Base-by-base conservation (phyloP, 148 eudicot genomes). In the Vaccinium macrocarpon region DNA sequence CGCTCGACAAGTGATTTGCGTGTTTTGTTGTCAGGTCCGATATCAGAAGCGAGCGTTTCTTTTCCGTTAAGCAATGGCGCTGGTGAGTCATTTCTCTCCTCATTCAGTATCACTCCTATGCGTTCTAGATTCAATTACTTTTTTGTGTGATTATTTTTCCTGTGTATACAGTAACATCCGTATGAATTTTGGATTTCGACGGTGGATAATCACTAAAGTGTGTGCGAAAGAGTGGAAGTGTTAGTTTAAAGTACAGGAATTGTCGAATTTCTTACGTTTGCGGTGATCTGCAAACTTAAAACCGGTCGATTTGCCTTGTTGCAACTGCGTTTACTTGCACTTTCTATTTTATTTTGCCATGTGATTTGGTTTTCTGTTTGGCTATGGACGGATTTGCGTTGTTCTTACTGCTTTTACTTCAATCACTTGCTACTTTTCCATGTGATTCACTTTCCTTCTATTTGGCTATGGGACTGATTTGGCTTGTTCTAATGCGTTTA, bases 11-110 rank as follows among this genome's bases (percentile, higher is more conserved):
- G 38, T 57, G 68, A 56, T 38, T 38, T 35, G 51, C 19, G 46
- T 49, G 13, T 64, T 25, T 81, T 48, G 12, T 27, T 62, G 19
- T 29, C 84, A 70, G 84, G 52, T 82, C 78, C 35, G 62, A 50
- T 29, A 82, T 5, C 78, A 51, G 35, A 71, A 71, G 78, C 64
- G 78, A 16, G 11, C 49, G 62, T 18, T 68, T 71, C 72, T 66
- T 66, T 71, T 52, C 78, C 77, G 48, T 25, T 70, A 50, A 82
- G 84, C 78, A 71, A 82, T 82, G 84, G 78, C 78, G 77, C 84
- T 82, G 78, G 84, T 82, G 48, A 70, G 84, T 82, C 12, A 50
- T 71, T 71, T 32, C n/a, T 25, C 42, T 51, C 25, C 32, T 62
- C 6, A 18, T 46, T 46, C 9, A 35, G n/a, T 13, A 3, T 42